These are phyloP conservation scores for Ustilago shanxiensis DNA, from an alignment of 1,284 basidiomycete genomes.

Conservation along the genomic window DNA sequence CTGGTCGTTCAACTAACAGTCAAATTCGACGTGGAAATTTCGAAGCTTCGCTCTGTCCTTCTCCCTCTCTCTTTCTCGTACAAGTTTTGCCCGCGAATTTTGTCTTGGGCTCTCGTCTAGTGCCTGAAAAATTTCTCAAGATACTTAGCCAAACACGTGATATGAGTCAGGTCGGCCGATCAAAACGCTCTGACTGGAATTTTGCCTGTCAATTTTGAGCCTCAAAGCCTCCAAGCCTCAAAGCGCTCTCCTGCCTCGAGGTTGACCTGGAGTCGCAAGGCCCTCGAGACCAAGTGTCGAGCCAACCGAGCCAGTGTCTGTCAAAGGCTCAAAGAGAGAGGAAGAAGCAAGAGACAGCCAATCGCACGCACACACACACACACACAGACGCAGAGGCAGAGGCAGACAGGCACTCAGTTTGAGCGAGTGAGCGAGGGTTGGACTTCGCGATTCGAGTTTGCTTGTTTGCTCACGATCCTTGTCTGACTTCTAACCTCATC, in stretches of 20 bases:
- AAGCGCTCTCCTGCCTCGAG: too few relatives aligned
- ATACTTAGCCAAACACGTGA: background rate
- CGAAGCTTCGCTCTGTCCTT: too few relatives aligned
- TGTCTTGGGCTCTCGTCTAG: too few relatives aligned
- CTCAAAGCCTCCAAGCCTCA: too few relatives aligned
- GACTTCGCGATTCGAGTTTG: constrained; percentile 42
- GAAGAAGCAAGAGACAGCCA: background rate
- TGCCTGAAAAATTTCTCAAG: too few relatives aligned
- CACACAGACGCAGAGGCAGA: background rate
- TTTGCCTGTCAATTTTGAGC: background rate
- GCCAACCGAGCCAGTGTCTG: too few relatives aligned
- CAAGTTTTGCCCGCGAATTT: too few relatives aligned
- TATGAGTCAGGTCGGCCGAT: background rate
- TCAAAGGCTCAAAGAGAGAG: background rate
- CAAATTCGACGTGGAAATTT: too few relatives aligned
- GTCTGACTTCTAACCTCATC: constrained; percentile 52
- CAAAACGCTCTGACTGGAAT: background rate
- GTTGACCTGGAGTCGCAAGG: background rate
- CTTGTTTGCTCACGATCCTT: constrained; percentile 47
- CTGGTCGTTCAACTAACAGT: background rate
- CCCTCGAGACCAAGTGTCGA: too few relatives aligned
- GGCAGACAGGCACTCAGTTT: too few relatives aligned
- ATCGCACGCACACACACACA: constrained; percentile 4
- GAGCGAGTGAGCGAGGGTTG: constrained; percentile 15
- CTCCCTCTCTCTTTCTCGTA: too few relatives aligned